Evolutionary conservation across 2,329 filamentous ascomycete genomes (phyloP).

Genomic region (Hypoxylon sp.): DNA sequence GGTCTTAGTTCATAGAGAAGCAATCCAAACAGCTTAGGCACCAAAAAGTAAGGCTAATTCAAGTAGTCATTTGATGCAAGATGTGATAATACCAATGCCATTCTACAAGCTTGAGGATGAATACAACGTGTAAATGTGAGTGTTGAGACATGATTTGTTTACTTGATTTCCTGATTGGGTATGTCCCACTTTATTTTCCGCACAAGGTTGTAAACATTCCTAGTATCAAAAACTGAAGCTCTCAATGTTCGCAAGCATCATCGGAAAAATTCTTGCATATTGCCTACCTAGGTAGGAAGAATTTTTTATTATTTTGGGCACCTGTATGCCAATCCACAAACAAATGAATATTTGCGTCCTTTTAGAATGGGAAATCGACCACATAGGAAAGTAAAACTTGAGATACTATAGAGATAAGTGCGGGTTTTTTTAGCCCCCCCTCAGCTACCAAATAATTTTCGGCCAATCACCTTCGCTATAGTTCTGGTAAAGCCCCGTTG

Average conservation of each 20-base stretch:
- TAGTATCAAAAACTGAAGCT: background rate
- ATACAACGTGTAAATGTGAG: conserved; percentile 17
- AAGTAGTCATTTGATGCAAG: conserved; percentile 3
- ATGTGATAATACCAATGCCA: conserved; percentile 3
- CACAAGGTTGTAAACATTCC: conserved; percentile 22
- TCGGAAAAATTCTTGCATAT: too few relatives aligned
- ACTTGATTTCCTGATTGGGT: conserved; percentile 50
- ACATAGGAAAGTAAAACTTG: background rate
- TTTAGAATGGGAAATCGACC: background rate
- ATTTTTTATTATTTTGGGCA: too few relatives aligned
- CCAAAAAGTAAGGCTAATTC: conserved; percentile 5
- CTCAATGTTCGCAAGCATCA: background rate
- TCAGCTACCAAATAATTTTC: conserved; percentile 13
- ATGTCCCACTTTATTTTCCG: conserved; percentile 23
- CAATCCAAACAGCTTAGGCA: conserved; percentile 8
- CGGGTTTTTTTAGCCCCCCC: conserved; percentile 27
- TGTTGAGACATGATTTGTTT: conserved; percentile 46
- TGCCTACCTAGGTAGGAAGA: too few relatives aligned
- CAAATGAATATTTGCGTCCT: background rate
- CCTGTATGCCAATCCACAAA: background rate
- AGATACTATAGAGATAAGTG: conserved; percentile 23
- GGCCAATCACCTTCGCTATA: conserved; percentile 40
- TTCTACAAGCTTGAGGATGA: conserved; percentile 19
- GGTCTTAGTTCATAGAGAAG: background rate
- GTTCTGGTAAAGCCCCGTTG: conserved; percentile 22